phyloP scores from a whole-genome alignment of 1,139 yeast genomes.

The Petasospora rhodanensis region DNA sequence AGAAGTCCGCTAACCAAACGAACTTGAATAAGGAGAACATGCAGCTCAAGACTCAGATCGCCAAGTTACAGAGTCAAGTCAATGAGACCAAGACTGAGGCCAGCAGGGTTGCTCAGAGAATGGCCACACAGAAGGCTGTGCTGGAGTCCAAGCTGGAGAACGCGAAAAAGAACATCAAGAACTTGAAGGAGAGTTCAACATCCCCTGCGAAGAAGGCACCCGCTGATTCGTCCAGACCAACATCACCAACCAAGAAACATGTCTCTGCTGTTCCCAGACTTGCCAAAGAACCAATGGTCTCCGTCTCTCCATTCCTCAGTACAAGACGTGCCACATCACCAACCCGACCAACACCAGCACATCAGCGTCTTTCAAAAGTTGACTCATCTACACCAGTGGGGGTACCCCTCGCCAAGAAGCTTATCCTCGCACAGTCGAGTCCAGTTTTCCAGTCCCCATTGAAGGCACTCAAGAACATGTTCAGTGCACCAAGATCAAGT shows the following conservation, averaged over 20 bases:
- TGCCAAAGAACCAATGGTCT: conserved; percentile 24
- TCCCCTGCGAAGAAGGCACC: conserved; percentile 2
- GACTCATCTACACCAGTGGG: too few relatives aligned
- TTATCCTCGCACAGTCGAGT: conserved; percentile 25
- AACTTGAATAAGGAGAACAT: conserved; percentile 21
- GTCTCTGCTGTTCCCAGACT: too few relatives aligned
- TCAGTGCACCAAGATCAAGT: conserved; percentile 16
- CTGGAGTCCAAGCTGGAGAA: conserved; percentile 33
- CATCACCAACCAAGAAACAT: conserved; percentile 7
- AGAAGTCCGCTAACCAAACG: conserved; percentile 17
- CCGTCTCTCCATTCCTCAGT: conserved; percentile 25
- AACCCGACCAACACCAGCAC: conserved; percentile 1
- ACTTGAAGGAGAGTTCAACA: conserved; percentile 15
- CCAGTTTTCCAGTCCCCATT: conserved; percentile 22
- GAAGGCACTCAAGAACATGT: too few relatives aligned
- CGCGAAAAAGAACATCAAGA: conserved; percentile 28
- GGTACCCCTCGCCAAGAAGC: conserved; percentile 8
- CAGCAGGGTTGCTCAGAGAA: conserved; percentile 22
- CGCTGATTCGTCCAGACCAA: too few relatives aligned
- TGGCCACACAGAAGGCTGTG: conserved; percentile 30
- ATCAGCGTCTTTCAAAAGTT: too few relatives aligned
- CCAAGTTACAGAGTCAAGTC: conserved; percentile 19
- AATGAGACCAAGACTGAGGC: conserved; percentile 17
- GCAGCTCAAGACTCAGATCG: conserved; percentile 19
- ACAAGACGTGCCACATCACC: conserved; percentile 16